These are phyloP conservation scores for Apiotrichum gracile DNA, from an alignment of 1,284 basidiomycete genomes.

Conservation along the genomic window DNA sequence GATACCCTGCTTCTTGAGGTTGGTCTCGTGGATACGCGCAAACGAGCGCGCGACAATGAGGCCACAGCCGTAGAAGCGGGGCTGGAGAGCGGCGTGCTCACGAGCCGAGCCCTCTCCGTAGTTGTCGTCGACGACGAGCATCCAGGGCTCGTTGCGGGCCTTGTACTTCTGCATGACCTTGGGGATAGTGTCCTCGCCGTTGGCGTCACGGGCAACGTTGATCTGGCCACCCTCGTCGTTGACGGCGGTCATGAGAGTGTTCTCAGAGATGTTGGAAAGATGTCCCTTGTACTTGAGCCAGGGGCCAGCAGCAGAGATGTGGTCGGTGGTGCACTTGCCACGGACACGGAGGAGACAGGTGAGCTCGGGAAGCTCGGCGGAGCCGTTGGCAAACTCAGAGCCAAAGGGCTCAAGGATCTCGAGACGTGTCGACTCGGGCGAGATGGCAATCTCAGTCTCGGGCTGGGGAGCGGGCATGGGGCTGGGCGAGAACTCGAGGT, in stretches of 20 bases:
- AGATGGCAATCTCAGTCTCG: constrained; percentile 72
- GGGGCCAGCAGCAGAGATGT: constrained; percentile 90
- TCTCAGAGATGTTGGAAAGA: constrained; percentile 92
- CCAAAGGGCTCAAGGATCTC: constrained; percentile 83
- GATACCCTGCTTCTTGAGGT: constrained; percentile 94
- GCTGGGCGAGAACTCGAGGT: constrained; percentile 71
- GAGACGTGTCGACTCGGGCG: constrained; percentile 72
- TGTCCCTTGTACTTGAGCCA: constrained; percentile 98
- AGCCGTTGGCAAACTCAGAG: constrained; percentile 64
- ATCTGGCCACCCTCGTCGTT: constrained; percentile 90
- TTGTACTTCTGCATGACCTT: constrained; percentile 82
- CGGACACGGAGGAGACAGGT: constrained; percentile 84
- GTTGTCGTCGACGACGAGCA: constrained; percentile 90
- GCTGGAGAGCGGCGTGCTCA: constrained; percentile 95
- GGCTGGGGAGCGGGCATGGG: constrained; percentile 71
- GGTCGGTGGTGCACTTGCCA: constrained; percentile 98
- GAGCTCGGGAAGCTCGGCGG: constrained; percentile 69
- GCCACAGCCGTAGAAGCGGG: constrained; percentile 84
- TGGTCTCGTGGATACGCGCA: constrained; percentile 97
- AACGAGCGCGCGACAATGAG: constrained; percentile 87
- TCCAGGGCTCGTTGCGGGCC: constrained; percentile 77
- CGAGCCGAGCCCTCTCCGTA: constrained; percentile 80
- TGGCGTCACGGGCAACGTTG: constrained; percentile 74
- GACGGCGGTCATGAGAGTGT: constrained; percentile 73
- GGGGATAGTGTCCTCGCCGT: constrained; percentile 74